Evolutionary conservation across 2,329 filamentous ascomycete species (phyloP).

Genomic region (Bertia moriformis): DNA sequence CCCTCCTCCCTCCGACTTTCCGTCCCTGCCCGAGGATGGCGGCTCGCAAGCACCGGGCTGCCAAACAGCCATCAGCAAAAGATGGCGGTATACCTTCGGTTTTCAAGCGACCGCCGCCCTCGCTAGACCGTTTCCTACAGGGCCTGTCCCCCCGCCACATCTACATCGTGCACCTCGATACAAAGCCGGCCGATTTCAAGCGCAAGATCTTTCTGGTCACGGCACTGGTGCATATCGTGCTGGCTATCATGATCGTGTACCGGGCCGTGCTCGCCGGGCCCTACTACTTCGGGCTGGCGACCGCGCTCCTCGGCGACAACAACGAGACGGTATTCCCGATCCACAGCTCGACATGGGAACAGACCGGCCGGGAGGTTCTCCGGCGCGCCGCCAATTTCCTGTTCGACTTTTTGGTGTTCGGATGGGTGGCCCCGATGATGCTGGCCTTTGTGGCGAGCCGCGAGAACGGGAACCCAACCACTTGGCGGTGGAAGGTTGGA

Average conservation of each 20-base stretch:
- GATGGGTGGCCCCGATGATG: slow-evolving; percentile 62
- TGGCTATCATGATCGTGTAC: slow-evolving; percentile 49
- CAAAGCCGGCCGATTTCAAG: slow-evolving; percentile 56
- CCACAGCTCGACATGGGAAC: slow-evolving; percentile 34
- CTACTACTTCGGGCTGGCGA: slow-evolving; percentile 56
- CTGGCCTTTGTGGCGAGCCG: slow-evolving; percentile 53
- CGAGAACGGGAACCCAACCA: slow-evolving; percentile 42
- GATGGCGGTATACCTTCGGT: slow-evolving; percentile 34
- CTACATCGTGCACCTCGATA: slow-evolving; percentile 76
- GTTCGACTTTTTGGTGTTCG: slow-evolving; percentile 56
- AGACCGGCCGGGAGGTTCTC: slow-evolving; percentile 39
- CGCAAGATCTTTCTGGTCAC: slow-evolving; percentile 71
- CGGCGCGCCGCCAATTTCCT: slow-evolving; percentile 52
- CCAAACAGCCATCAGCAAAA: background rate
- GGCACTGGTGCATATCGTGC: slow-evolving; percentile 57
- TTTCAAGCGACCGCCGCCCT: slow-evolving; percentile 51
- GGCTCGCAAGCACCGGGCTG: background rate
- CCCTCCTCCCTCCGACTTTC: too few relatives aligned
- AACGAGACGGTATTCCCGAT: slow-evolving; percentile 55
- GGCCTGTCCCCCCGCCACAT: slow-evolving; percentile 54
- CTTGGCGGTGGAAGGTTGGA: slow-evolving; percentile 62
- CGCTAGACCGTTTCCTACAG: slow-evolving; percentile 50
- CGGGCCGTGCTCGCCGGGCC: slow-evolving; percentile 56
- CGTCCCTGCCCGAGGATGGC: background rate
- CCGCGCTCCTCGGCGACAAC: slow-evolving; percentile 47